Conservation (phyloP, 2,329 filamentous ascomycete species). For the Pezicula carpinea region DNA sequence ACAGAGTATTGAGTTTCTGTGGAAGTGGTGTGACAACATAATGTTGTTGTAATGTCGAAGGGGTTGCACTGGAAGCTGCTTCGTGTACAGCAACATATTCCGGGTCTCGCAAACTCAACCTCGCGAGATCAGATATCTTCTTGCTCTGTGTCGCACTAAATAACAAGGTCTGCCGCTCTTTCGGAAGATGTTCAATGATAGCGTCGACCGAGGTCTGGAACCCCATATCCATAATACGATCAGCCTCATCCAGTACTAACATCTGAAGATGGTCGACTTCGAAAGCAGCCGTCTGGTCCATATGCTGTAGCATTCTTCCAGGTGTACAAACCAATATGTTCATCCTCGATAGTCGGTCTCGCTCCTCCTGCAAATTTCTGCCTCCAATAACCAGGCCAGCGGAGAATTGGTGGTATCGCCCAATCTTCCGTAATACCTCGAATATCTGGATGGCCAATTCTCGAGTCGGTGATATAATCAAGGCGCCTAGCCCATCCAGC, state of each 20-base stretch:
- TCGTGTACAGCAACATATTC: constrained; percentile 96
- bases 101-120: constrained; percentile 81
- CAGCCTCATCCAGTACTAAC: constrained; percentile 90
- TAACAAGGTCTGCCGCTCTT: constrained; percentile 80
- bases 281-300: constrained; percentile 88
- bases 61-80: constrained; percentile 72
- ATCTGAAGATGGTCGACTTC: constrained; percentile 89
- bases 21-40: constrained; percentile 82
- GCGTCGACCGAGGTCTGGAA: constrained; percentile 90
- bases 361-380: constrained; percentile 82
- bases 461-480: constrained; percentile 90
- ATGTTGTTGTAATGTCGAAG: constrained; percentile 79
- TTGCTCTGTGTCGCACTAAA: constrained; percentile 97
- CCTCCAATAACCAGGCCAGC: constrained; percentile 92
- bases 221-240: constrained; percentile 96
- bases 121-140: constrained; percentile 84
- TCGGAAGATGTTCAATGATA: constrained; percentile 85
- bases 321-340: constrained; percentile 97
- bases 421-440: constrained; percentile 85
- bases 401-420: constrained; percentile 83
- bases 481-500: constrained; percentile 82
- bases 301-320: constrained; percentile 88
- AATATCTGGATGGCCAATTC: constrained; percentile 97
- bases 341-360: constrained; percentile 81
- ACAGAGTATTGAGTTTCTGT: constrained; percentile 88